Evolutionary conservation across 768 basidiomycete species (phyloP).

Genomic region (Hygrocybe coccinea): DNA sequence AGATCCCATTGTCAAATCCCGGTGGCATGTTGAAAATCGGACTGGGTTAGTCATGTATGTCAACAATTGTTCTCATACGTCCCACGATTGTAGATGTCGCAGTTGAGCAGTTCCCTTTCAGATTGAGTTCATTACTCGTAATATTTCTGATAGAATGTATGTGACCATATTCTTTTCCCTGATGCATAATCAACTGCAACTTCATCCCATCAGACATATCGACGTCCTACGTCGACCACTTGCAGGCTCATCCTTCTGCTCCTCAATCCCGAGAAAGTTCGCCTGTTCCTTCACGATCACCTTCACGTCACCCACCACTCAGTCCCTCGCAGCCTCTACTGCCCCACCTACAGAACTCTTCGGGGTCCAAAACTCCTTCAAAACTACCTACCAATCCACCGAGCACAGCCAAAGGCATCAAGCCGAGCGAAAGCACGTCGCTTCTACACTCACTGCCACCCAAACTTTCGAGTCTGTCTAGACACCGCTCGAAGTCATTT

Average conservation of each 20-base stretch:
- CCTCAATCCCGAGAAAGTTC: slow-evolving; percentile 37
- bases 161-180: slow-evolving; percentile 22
- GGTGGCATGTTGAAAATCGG: slow-evolving; percentile 49
- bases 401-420: neutral
- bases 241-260: slow-evolving; percentile 59
- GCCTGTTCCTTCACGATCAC: neutral
- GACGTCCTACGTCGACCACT: slow-evolving; percentile 66
- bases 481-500: slow-evolving; percentile 1
- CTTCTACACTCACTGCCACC: neutral
- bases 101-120: slow-evolving; percentile 20
- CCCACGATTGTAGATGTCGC: neutral
- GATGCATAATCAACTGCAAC: neutral
- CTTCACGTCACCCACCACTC: neutral
- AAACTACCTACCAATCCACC: neutral
- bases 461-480: too few relatives aligned
- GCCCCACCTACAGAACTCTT: neutral
- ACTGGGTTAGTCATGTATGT: slow-evolving; percentile 73
- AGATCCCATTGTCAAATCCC: slow-evolving; percentile 39
- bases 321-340: neutral
- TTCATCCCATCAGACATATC: slow-evolving; percentile 52
- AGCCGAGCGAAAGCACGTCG: neutral
- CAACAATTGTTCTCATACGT: neutral
- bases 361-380: neutral
- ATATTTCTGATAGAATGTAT: slow-evolving; percentile 81
- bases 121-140: slow-evolving; percentile 56